Conservation (phyloP, 1,284 basidiomycete genomes). For the Ganoderma lucidum region DNA sequence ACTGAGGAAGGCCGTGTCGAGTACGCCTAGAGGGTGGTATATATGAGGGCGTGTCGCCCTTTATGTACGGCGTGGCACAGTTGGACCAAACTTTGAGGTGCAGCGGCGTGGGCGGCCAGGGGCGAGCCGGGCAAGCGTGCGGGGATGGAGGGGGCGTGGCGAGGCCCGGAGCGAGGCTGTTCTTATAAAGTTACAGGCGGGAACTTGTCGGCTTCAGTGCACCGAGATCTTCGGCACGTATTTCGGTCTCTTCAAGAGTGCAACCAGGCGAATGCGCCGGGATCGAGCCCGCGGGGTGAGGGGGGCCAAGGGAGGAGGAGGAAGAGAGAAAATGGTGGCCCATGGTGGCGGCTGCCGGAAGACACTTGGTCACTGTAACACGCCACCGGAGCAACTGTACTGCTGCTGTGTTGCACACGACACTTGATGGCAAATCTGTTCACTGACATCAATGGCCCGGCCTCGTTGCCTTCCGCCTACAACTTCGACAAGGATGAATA, state of each 20-base stretch:
- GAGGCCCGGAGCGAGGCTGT: constrained; percentile 1
- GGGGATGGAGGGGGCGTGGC: constrained; percentile 17
- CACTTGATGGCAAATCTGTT: background rate
- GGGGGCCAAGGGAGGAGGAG: background rate
- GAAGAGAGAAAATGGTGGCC: background rate
- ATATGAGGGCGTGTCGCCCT: constrained; percentile 1
- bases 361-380: background rate
- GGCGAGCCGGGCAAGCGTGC: constrained; percentile 14
- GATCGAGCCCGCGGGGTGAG: background rate
- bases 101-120: constrained; percentile 1
- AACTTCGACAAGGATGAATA: background rate
- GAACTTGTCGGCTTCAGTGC: constrained; percentile 5
- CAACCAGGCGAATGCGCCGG: background rate
- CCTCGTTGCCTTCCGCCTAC: background rate
- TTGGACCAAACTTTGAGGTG: background rate
- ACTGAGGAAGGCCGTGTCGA: background rate
- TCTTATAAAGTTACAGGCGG: background rate
- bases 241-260: background rate
- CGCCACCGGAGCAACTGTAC: background rate
- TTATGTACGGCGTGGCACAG: background rate
- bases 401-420: background rate
- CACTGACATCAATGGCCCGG: background rate
- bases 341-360: background rate
- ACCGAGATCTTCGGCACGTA: background rate
- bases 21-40: background rate